Percentiles rank a stretch among this genome's conserved stretches.
Evolutionary conservation across 139 green algal species (phyloP).

Genomic region (Marvania coccoides): DNA sequence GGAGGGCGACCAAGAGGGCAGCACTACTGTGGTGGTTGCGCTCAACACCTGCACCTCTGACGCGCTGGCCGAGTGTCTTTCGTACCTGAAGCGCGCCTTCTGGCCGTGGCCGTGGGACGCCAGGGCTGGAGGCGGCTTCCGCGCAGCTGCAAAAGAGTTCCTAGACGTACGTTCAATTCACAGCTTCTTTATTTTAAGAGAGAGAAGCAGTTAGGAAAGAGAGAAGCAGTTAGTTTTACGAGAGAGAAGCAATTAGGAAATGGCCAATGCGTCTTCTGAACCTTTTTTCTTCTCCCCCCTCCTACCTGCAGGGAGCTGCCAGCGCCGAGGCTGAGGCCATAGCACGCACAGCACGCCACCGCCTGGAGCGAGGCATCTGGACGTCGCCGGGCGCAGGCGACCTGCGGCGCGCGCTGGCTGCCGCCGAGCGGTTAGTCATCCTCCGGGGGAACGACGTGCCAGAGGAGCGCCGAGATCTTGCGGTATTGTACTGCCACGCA

Average conservation of each 20-base stretch:
- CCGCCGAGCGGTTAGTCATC: constrained; percentile 62
- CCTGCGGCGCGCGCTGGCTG: constrained; percentile 47
- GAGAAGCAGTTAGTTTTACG: too few species aligned
- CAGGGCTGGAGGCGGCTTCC: constrained; percentile 38
- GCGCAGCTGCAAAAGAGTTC: constrained; percentile 15
- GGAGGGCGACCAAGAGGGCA: constrained; percentile 2
- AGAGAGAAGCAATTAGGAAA: too few species aligned
- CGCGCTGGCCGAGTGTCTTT: constrained; percentile 61
- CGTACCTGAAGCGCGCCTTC: constrained; percentile 70
- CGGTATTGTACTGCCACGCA: constrained; percentile 48
- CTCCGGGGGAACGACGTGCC: constrained; percentile 33
- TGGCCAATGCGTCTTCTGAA: too few species aligned
- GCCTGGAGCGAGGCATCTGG: constrained; percentile 76
- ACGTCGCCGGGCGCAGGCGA: constrained; percentile 61
- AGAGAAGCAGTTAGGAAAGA: too few species aligned
- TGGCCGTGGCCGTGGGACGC: constrained; percentile 77
- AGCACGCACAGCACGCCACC: constrained; percentile 47
- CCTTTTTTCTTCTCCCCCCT: too few species aligned
- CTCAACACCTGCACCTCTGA: constrained; percentile 54
- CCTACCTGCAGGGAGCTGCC: too few species aligned
- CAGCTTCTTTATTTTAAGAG: too few species aligned
- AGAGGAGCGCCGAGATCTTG: constrained; percentile 44
- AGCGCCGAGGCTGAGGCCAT: constrained; percentile 32
- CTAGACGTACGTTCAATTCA: too few species aligned
- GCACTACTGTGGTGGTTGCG: background rate